Evolutionary conservation across 75 land plant genomes (phyloP).

Genomic region (Cunninghamia lanceolata): DNA sequence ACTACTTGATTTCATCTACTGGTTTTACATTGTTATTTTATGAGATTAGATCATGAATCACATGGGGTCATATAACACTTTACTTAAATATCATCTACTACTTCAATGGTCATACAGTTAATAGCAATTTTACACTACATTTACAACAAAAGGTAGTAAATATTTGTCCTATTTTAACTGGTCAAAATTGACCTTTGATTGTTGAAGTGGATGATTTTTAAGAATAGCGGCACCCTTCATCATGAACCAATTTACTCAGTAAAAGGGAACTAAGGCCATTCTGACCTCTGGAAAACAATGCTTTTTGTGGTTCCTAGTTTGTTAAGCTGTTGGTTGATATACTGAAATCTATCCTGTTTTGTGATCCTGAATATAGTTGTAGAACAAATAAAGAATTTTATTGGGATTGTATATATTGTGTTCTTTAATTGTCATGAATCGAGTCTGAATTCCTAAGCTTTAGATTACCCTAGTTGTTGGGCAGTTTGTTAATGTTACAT

Average conservation of each 20-base stretch:
- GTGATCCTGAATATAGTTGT: not conserved
- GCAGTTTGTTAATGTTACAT: not conserved
- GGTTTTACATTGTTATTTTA: not conserved
- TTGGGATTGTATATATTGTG: not conserved
- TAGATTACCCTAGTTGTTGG: not conserved
- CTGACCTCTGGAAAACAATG: not conserved
- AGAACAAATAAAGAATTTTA: not conserved
- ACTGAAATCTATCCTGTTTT: not conserved
- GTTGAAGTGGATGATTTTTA: too few species aligned
- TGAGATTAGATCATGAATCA: not conserved
- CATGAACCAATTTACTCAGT: not conserved
- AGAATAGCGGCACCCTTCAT: too few species aligned
- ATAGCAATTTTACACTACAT: too few species aligned
- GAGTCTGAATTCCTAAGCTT: not conserved
- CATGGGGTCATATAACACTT: not conserved
- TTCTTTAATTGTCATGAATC: too few species aligned
- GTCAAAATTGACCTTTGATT: too few species aligned
- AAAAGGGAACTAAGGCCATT: not conserved
- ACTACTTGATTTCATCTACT: not conserved
- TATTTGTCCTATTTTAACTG: too few species aligned
- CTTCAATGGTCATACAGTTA: too few species aligned
- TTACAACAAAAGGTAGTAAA: too few species aligned
- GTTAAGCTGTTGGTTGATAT: not conserved
- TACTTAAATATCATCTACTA: too few species aligned
- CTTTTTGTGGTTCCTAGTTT: not conserved